A percentile compares a stretch with the other conserved stretches of the same genome.
Evolutionary conservation across 305 asterid genomes (phyloP).

Genomic region (Solanum chacoense): DNA sequence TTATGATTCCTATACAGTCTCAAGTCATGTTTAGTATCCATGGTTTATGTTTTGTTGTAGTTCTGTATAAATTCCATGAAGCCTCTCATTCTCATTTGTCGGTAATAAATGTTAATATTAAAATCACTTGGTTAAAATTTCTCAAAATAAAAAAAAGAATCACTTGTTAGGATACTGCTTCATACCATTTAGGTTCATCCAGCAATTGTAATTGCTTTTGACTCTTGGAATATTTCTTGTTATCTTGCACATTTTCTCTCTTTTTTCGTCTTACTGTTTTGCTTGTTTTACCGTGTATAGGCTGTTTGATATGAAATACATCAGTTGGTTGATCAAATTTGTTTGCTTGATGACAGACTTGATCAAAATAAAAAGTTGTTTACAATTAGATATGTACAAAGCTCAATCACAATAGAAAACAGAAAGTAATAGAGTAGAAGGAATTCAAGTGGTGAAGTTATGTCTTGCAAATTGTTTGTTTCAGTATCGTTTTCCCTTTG

Average conservation of each 20-base stretch:
- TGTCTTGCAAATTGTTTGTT: neutral
- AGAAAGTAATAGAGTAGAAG: neutral
- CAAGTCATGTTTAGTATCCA: neutral
- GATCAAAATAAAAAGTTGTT: neutral
- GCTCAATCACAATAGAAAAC: neutral
- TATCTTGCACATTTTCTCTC: neutral
- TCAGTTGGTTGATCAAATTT: neutral
- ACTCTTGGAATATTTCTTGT: neutral
- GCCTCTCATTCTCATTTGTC: neutral
- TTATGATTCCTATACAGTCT: neutral
- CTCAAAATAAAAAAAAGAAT: neutral
- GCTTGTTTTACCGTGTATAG: neutral
- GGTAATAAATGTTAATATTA: neutral
- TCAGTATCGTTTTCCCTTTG: neutral
- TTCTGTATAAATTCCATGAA: neutral
- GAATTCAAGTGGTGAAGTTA: neutral
- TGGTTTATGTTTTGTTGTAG: neutral
- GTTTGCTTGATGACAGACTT: neutral
- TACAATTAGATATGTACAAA: neutral
- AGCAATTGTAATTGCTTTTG: neutral
- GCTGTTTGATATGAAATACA: neutral
- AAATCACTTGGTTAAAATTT: neutral
- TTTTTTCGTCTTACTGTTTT: neutral
- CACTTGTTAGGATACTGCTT: neutral
- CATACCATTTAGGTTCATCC: too few species aligned